Evolutionary conservation across 495 filamentous ascomycete genomes (phyloP).

Genomic region (Trichocladium uniseriatum): DNA sequence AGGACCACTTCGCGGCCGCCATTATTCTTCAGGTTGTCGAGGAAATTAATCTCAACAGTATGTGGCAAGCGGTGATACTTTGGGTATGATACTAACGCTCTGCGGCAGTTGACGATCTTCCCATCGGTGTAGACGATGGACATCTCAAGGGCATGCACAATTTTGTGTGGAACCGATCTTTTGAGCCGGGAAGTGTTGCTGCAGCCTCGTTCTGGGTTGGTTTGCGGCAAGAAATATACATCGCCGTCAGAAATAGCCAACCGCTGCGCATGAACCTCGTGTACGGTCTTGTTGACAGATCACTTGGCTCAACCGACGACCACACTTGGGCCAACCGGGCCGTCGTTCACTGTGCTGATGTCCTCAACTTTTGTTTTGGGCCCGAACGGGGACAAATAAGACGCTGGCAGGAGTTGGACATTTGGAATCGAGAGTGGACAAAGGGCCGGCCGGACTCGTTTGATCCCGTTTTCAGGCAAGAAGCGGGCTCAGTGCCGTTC

Average conservation of each 20-base stretch:
- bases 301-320: constrained; percentile 33
- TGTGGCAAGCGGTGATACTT: constrained; percentile 3
- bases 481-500: constrained; percentile 18
- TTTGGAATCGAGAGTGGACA: constrained; percentile 28
- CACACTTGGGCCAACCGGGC: constrained; percentile 46
- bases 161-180: constrained; percentile 28
- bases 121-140: constrained; percentile 19
- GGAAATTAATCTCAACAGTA: constrained; percentile 54
- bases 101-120: constrained; percentile 9
- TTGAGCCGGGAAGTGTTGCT: constrained; percentile 33
- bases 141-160: constrained; percentile 45
- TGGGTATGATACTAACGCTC: background rate
- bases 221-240: constrained; percentile 49
- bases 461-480: constrained; percentile 8
- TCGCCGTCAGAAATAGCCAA: constrained; percentile 42
- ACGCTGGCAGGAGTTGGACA: constrained; percentile 30
- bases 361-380: constrained; percentile 45
- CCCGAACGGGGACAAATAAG: constrained; percentile 3
- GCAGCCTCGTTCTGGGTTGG: constrained; percentile 50
- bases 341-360: constrained; percentile 43
- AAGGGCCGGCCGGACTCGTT: constrained; percentile 27
- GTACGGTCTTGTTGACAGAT: constrained; percentile 35
- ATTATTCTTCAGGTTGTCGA: constrained; percentile 54
- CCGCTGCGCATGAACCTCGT: constrained; percentile 35
- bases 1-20: constrained; percentile 50